Evolutionary conservation across 2,329 filamentous ascomycete genomes (phyloP).

Genomic region (Penicillium sclerotigenum): DNA sequence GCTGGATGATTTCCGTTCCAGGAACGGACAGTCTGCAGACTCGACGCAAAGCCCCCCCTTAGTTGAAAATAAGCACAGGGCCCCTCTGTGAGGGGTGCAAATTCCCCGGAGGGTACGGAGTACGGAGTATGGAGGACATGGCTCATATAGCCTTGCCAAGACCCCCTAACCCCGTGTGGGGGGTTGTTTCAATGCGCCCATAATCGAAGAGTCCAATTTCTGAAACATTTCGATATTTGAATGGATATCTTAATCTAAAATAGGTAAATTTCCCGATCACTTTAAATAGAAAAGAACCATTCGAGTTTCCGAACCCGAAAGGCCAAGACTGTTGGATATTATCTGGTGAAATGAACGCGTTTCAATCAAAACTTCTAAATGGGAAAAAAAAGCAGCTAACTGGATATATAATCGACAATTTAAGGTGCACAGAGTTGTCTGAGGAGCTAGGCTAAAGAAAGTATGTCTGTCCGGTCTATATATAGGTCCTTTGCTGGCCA

Average conservation of each 20-base stretch:
- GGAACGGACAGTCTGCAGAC: not conserved
- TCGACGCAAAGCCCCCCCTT: not conserved
- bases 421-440: too few species aligned
- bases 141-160: conserved; percentile 5
- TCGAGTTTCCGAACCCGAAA: not conserved
- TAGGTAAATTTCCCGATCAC: not conserved
- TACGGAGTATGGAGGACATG: too few species aligned
- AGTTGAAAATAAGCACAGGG: not conserved
- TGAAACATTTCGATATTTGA: not conserved
- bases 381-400: not conserved
- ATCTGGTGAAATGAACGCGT: too few species aligned
- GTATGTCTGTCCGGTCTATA: too few species aligned
- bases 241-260: not conserved
- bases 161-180: conserved; percentile 13
- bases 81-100: not conserved
- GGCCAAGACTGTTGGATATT: not conserved
- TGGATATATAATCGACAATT: not conserved
- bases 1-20: not conserved
- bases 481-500: not conserved
- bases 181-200: conserved; percentile 6
- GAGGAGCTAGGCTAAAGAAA: not conserved
- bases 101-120: not conserved
- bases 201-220: not conserved
- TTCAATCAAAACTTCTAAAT: not conserved
- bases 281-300: not conserved